A percentile compares a stretch with the other conserved stretches of the same genome.
phyloP scores from a whole-genome alignment of 2,329 filamentous ascomycete genomes.

The Aspergillus quadrilineatus region DNA sequence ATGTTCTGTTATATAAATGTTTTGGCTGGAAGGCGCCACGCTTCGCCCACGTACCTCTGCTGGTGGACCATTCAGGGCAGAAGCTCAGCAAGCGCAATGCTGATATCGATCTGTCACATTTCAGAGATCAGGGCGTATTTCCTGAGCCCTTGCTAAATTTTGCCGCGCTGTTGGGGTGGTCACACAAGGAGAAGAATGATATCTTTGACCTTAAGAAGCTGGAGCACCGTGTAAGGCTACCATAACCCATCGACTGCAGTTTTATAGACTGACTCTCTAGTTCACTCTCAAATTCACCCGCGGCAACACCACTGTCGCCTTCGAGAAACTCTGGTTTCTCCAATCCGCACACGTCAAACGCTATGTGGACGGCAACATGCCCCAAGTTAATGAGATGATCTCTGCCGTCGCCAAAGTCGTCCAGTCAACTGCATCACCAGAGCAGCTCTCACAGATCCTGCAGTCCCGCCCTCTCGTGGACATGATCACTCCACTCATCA shows the following conservation, averaged over 20 bases:
- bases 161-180: constrained; percentile 82
- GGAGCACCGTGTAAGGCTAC: constrained; percentile 59
- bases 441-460: constrained; percentile 33
- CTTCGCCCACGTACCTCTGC: constrained; percentile 79
- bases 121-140: constrained; percentile 60
- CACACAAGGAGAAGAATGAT: constrained; percentile 65
- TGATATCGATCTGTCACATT: constrained; percentile 60
- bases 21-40: constrained; percentile 70
- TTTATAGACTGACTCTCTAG: constrained; percentile 37
- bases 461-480: constrained; percentile 40
- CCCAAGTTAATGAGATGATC: constrained; percentile 42
- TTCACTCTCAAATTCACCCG: constrained; percentile 87
- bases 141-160: constrained; percentile 73
- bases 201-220: constrained; percentile 70
- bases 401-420: constrained; percentile 32
- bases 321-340: constrained; percentile 76
- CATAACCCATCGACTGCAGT: not conserved
- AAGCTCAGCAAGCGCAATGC: constrained; percentile 87
- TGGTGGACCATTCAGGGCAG: constrained; percentile 66
- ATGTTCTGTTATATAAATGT: constrained; percentile 71
- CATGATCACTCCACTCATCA: constrained; percentile 54
- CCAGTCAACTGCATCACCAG: constrained; percentile 21
- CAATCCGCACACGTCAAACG: constrained; percentile 67
- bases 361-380: constrained; percentile 48
- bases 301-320: constrained; percentile 80